These are phyloP conservation scores for Tricholoma sp. DNA, from an alignment of 768 basidiomycete genomes.

Conservation along the genomic window DNA sequence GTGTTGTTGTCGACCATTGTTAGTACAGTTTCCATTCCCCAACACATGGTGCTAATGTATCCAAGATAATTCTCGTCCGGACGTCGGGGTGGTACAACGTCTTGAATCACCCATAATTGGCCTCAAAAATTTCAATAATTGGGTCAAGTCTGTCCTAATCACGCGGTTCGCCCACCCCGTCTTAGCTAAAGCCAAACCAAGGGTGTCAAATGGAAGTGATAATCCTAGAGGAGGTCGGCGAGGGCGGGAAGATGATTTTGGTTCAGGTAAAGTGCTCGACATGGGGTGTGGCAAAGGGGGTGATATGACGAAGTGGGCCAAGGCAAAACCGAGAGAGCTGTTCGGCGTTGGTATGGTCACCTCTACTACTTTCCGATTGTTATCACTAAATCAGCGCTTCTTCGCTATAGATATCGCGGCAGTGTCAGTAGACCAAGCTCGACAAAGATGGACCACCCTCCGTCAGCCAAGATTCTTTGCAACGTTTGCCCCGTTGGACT, in stretches of 20 bases:
- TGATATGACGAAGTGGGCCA: conserved; percentile 92
- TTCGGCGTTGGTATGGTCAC: conserved; percentile 66
- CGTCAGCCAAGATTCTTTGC: conserved; percentile 64
- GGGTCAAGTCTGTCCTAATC: conserved; percentile 98
- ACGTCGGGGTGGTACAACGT: conserved; percentile 82
- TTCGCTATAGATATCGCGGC: conserved; percentile 71
- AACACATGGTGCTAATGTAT: not conserved
- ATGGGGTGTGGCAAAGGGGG: conserved; percentile 99
- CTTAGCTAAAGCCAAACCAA: conserved; percentile 36
- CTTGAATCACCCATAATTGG: conserved; percentile 92
- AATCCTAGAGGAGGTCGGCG: conserved; percentile 20
- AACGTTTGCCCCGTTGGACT: conserved; percentile 82
- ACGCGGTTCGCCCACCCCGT: conserved; percentile 80
- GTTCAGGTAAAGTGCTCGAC: conserved; percentile 80
- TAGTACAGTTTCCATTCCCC: conserved; percentile 24
- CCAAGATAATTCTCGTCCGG: conserved; percentile 88
- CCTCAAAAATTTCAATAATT: conserved; percentile 97
- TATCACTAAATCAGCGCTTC: conserved; percentile 1
- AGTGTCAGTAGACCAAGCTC: conserved; percentile 88
- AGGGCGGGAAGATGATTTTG: conserved; percentile 23
- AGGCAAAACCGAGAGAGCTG: conserved; percentile 75
- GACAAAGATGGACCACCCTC: conserved; percentile 55
- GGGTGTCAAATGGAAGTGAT: conserved; percentile 16
- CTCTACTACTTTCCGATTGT: conserved; percentile 1
- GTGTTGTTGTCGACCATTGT: conserved; percentile 77